phyloP scores from a whole-genome alignment of 768 basidiomycete species.

The Auriscalpium microsporum region DNA sequence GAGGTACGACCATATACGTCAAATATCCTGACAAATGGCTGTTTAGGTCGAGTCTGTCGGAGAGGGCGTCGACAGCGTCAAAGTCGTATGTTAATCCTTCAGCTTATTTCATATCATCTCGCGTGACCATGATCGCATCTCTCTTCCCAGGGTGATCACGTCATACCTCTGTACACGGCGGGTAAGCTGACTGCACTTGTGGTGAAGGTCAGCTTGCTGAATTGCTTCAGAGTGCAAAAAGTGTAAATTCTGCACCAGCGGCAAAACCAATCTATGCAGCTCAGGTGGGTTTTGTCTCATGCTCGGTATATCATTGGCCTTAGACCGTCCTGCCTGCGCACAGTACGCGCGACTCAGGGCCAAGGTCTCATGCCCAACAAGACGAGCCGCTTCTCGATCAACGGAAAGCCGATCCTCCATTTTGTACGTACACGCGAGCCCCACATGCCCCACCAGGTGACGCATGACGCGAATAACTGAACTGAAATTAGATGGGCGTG shows the following conservation, averaged over 20 bases:
- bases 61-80: conserved; percentile 81
- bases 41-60: conserved; percentile 91
- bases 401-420: conserved; percentile 81
- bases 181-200: conserved; percentile 32
- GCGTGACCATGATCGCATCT: background rate
- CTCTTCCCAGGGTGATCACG: conserved; percentile 73
- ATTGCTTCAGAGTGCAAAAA: conserved; percentile 63
- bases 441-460: background rate
- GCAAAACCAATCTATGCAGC: conserved; percentile 98
- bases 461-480: background rate
- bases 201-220: too few relatives aligned
- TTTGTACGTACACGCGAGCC: conserved; percentile 50
- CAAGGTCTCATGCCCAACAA: conserved; percentile 92
- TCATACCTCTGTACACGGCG: conserved; percentile 93
- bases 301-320: too few relatives aligned
- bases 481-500: conserved; percentile 75
- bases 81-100: conserved; percentile 32
- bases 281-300: conserved; percentile 45
- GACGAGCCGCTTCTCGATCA: conserved; percentile 79
- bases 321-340: background rate
- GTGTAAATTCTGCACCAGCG: conserved; percentile 98
- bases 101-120: background rate
- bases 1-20: background rate
- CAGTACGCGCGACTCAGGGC: conserved; percentile 90
- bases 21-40: too few relatives aligned